Conservation (phyloP, 768 basidiomycete species). For the Suillus occidentalis region DNA sequence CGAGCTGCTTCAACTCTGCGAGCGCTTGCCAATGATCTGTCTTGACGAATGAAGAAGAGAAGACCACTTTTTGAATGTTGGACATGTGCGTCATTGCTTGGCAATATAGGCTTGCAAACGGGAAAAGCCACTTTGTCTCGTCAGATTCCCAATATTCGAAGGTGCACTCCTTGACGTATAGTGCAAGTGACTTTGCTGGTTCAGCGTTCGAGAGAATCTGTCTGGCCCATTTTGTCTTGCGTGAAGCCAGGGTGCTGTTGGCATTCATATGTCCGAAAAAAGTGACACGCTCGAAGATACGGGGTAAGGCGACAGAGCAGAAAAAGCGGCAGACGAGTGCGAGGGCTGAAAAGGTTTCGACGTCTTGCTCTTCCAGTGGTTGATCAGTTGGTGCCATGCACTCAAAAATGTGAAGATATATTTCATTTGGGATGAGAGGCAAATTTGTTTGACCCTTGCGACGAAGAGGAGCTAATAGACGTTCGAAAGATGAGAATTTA, state of each 20-base stretch:
- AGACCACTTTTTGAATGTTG: constrained; percentile 15
- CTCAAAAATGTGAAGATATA: constrained; percentile 43
- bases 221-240: constrained; percentile 23
- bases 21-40: constrained; percentile 18
- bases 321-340: constrained; percentile 46
- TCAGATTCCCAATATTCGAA: constrained; percentile 9
- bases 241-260: constrained; percentile 3
- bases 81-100: constrained; percentile 17
- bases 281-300: constrained; percentile 37
- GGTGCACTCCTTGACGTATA: constrained; percentile 27
- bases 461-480: constrained; percentile 28
- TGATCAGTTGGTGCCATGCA: constrained; percentile 26
- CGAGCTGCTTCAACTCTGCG: constrained; percentile 13
- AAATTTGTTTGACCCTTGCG: constrained; percentile 12
- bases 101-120: constrained; percentile 4
- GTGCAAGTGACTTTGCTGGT: constrained; percentile 30
- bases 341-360: constrained; percentile 23
- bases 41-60: constrained; percentile 14
- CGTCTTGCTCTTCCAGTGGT: constrained; percentile 13
- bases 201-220: constrained; percentile 27
- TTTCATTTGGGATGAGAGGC: constrained; percentile 42
- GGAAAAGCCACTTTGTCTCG: constrained; percentile 1
- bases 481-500: not conserved
- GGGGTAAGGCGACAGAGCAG: constrained; percentile 36
- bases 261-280: constrained; percentile 21